A percentile compares a stretch with the other conserved stretches of the same genome.
Conservation (phyloP, 805 yeast genomes). For the Myxozyma melibiosi region DNA sequence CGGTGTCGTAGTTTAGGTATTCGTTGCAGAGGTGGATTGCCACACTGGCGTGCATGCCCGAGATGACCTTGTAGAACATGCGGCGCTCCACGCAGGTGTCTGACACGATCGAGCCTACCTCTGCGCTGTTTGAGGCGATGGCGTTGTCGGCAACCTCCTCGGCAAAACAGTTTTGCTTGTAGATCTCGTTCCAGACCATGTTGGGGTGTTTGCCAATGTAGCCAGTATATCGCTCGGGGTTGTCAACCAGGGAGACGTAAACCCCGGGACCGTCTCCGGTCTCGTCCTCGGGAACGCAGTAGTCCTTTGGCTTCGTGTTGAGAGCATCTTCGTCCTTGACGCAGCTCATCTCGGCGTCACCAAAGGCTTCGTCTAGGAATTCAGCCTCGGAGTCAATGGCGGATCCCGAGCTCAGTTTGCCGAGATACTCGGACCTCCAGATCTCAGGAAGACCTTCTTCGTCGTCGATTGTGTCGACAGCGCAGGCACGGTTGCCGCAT, state of each 20-base stretch:
- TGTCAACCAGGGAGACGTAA: slow-evolving; percentile 79
- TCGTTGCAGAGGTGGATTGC: slow-evolving; percentile 91
- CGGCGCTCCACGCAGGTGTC: slow-evolving; percentile 81
- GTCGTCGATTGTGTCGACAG: slow-evolving; percentile 80
- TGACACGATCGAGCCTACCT: slow-evolving; percentile 37
- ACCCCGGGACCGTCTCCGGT: slow-evolving; percentile 50
- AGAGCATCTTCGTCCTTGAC: slow-evolving; percentile 44
- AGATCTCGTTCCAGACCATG: slow-evolving; percentile 90
- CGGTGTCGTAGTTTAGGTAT: slow-evolving; percentile 67
- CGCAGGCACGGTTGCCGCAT: slow-evolving; percentile 86
- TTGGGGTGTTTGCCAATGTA: slow-evolving; percentile 91
- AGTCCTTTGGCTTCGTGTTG: slow-evolving; percentile 51
- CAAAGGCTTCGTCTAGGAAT: slow-evolving; percentile 44
- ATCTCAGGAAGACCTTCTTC: slow-evolving; percentile 70
- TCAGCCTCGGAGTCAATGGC: slow-evolving; percentile 43
- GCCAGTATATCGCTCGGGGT: slow-evolving; percentile 96
- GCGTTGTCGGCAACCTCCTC: neutral
- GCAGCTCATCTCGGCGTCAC: slow-evolving; percentile 38
- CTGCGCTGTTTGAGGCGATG: slow-evolving; percentile 5
- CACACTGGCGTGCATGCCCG: slow-evolving; percentile 95
- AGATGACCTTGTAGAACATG: slow-evolving; percentile 79
- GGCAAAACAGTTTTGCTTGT: slow-evolving; percentile 86
- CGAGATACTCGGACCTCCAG: slow-evolving; percentile 74
- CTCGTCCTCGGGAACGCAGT: slow-evolving; percentile 49
- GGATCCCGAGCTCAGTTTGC: slow-evolving; percentile 45